These are phyloP conservation scores for Leccinum boreale DNA, from an alignment of 768 basidiomycete genomes.

Conservation along the genomic window DNA sequence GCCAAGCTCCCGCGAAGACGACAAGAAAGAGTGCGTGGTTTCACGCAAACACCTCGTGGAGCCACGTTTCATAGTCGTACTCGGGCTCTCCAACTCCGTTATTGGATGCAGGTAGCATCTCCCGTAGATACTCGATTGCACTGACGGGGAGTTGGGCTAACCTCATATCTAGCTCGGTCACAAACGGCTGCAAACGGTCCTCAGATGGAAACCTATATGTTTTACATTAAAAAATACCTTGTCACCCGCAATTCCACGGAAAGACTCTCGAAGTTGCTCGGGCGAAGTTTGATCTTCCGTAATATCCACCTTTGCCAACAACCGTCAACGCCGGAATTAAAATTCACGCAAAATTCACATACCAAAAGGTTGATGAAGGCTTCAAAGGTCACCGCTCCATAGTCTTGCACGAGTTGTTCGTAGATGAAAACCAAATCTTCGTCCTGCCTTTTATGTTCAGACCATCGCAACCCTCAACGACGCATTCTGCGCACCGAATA, in stretches of 20 bases:
- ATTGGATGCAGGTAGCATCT: constrained; percentile 66
- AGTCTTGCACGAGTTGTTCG: constrained; percentile 71
- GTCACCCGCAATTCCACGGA: constrained; percentile 86
- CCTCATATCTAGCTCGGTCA: constrained; percentile 90
- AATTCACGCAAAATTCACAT: neutral
- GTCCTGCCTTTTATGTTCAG: constrained; percentile 45
- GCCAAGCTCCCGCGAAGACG: neutral
- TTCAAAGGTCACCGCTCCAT: constrained; percentile 89
- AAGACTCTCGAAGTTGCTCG: constrained; percentile 89
- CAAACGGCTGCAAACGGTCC: constrained; percentile 60
- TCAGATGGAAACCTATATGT: neutral
- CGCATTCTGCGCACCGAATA: constrained; percentile 58
- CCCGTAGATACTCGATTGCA: constrained; percentile 77
- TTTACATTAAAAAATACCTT: constrained; percentile 53
- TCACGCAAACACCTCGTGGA: constrained; percentile 73
- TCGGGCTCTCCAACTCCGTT: constrained; percentile 60
- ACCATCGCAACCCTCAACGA: neutral
- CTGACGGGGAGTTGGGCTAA: constrained; percentile 74
- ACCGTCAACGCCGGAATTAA: neutral
- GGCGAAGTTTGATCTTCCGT: constrained; percentile 93
- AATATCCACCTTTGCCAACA: constrained; percentile 74
- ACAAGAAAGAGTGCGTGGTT: neutral
- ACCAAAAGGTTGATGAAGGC: constrained; percentile 94
- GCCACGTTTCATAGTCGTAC: constrained; percentile 81
- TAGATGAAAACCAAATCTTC: constrained; percentile 86